phyloP scores from a whole-genome alignment of 441 rosid species.

The Bruguiera hainesii region DNA sequence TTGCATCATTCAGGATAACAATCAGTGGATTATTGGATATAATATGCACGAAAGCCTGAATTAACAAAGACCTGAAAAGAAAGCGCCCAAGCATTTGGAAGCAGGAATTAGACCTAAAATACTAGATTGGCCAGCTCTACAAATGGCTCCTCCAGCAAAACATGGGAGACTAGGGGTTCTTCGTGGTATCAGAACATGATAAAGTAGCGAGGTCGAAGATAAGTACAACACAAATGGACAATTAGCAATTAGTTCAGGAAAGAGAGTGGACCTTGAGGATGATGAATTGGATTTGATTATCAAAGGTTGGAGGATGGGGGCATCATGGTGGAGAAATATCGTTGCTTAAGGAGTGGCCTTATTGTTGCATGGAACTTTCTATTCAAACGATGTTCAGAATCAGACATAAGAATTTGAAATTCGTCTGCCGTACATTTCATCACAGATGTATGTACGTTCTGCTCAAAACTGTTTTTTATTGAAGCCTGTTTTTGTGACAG shows the following conservation, averaged over 20 bases:
- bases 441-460: conserved; percentile 34
- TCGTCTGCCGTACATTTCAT: conserved; percentile 77
- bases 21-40: conserved; percentile 61
- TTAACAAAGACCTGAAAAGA: conserved; percentile 60
- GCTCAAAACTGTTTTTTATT: conserved; percentile 26
- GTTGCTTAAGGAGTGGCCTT: conserved; percentile 92
- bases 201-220: neutral
- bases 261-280: conserved; percentile 18
- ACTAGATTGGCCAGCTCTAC: too few species aligned
- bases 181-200: neutral
- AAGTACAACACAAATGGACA: conserved; percentile 4
- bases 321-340: conserved; percentile 59
- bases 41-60: conserved; percentile 65
- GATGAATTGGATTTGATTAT: conserved; percentile 48
- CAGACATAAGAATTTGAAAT: conserved; percentile 70
- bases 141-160: too few species aligned
- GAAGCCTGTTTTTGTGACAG: conserved; percentile 21
- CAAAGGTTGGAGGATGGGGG: conserved; percentile 82
- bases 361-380: conserved; percentile 66
- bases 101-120: neutral
- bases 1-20: conserved; percentile 60
- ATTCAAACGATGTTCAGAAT: conserved; percentile 70
- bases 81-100: conserved; percentile 5
- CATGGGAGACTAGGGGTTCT: too few species aligned
- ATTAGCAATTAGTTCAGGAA: conserved; percentile 8